A percentile compares a stretch with the other conserved stretches of the same genome.
Conservation (phyloP, 768 basidiomycete species). For the Tulasnella calospora region DNA sequence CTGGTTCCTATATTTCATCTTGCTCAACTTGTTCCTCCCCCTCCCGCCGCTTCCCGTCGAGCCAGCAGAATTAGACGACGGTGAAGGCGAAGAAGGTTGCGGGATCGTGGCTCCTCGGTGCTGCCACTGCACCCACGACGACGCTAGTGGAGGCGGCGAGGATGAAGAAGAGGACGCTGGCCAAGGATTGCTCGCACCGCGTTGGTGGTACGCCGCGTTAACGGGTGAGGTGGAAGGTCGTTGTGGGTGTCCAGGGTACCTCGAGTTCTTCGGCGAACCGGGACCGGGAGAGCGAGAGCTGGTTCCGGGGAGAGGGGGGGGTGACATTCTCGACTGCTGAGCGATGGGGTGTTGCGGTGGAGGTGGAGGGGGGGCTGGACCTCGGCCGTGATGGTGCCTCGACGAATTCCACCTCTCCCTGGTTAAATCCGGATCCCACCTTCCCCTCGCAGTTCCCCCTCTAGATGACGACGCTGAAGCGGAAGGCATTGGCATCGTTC, state of each 20-base stretch:
- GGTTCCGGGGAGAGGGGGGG: neutral
- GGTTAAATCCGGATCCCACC: neutral
- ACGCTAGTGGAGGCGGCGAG: neutral
- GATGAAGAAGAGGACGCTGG: neutral
- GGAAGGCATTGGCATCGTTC: neutral
- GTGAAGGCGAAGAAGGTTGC: neutral
- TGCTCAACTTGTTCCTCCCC: neutral
- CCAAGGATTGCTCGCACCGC: neutral
- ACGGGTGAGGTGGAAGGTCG: neutral
- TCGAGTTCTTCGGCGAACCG: neutral
- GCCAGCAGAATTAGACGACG: neutral
- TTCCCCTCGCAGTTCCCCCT: neutral
- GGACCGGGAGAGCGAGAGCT: neutral
- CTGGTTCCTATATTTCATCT: neutral
- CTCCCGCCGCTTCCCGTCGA: neutral
- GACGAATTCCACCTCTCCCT: constrained; percentile 3
- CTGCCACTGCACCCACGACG: neutral
- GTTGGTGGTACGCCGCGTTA: neutral
- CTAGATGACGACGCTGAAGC: neutral
- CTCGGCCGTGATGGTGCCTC: neutral
- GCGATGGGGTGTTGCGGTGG: neutral
- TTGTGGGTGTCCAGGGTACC: neutral
- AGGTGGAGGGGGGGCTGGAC: neutral
- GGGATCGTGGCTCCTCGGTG: neutral
- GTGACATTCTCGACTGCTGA: neutral